phyloP scores from a whole-genome alignment of 164 flowering plant genomes.

The Stephania cephalantha region DNA sequence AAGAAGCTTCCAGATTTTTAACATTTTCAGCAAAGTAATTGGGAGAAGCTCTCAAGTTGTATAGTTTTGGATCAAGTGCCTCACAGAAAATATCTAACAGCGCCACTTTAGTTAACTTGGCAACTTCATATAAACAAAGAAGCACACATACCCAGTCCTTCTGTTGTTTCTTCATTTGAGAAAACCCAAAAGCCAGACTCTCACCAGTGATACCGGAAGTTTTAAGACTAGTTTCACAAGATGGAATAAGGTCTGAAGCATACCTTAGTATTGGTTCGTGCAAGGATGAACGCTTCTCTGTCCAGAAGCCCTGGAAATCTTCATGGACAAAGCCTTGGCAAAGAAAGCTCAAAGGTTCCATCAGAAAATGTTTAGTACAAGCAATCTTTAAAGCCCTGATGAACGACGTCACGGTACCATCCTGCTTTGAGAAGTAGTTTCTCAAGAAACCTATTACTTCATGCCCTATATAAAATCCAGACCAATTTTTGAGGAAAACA shows the following conservation, averaged over 20 bases:
- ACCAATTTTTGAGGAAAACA: conserved; percentile 49
- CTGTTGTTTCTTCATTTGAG: conserved; percentile 42
- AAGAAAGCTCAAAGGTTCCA: conserved; percentile 57
- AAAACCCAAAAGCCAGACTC: conserved; percentile 34
- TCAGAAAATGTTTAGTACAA: conserved; percentile 56
- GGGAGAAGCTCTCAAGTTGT: conserved; percentile 21
- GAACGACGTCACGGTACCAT: conserved; percentile 83
- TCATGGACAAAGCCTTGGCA: conserved; percentile 32
- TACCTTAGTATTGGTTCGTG: conserved; percentile 33
- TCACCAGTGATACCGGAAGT: conserved; percentile 21
- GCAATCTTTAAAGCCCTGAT: conserved; percentile 87
- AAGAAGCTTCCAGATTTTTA: conserved; percentile 13
- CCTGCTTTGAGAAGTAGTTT: conserved; percentile 70
- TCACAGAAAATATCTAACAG: conserved; percentile 71
- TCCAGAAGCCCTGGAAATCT: conserved; percentile 31
- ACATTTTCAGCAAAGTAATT: conserved; percentile 13
- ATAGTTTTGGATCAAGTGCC: conserved; percentile 55
- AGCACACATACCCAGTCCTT: conserved; percentile 54
- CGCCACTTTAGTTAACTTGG: conserved; percentile 39
- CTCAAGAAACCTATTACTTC: conserved; percentile 68
- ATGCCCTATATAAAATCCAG: conserved; percentile 56
- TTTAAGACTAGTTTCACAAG: conserved; percentile 33
- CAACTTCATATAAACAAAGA: conserved; percentile 71
- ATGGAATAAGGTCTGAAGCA: conserved; percentile 49
- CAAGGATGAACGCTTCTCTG: conserved; percentile 26